A percentile compares a stretch with the other conserved stretches of the same genome.
Conservation (phyloP, 2,329 filamentous ascomycete genomes). For the Macroventuria anomochaeta region DNA sequence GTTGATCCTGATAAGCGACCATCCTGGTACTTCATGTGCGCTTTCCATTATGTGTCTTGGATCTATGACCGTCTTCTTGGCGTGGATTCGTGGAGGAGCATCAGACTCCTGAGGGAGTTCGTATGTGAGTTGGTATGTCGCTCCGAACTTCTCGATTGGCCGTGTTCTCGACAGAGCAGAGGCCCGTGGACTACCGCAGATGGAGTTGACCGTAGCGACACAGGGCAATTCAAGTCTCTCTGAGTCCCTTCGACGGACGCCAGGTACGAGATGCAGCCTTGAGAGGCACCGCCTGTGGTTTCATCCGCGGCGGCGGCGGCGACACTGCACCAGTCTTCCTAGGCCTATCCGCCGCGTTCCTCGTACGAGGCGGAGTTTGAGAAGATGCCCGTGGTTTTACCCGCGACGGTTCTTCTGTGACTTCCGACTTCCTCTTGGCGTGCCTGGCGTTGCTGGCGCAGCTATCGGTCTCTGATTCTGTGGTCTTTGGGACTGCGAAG, state of each 20-base stretch:
- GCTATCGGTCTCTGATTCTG: background rate
- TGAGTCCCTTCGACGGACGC: background rate
- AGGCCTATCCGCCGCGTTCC: background rate
- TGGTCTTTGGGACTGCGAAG: background rate
- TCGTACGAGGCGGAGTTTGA: background rate
- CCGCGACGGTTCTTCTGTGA: background rate
- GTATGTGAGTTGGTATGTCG: too few relatives aligned
- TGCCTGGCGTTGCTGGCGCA: background rate
- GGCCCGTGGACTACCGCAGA: too few relatives aligned
- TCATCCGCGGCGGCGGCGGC: background rate
- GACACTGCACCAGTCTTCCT: background rate
- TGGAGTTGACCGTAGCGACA: background rate
- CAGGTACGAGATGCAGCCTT: background rate
- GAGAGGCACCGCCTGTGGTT: background rate
- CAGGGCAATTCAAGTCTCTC: background rate
- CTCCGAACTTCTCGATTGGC: background rate
- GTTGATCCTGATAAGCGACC: too few relatives aligned
- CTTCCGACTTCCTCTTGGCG: background rate
- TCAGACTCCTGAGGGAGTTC: too few relatives aligned
- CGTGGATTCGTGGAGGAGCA: too few relatives aligned
- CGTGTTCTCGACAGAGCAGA: too few relatives aligned
- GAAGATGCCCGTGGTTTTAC: background rate
- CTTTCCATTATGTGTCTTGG: too few relatives aligned
- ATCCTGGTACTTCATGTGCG: background rate
- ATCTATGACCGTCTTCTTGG: too few relatives aligned